Percentiles rank a stretch among this genome's conserved stretches.
Conservation (phyloP, 1,284 basidiomycete genomes). For the Athelia sp. region DNA sequence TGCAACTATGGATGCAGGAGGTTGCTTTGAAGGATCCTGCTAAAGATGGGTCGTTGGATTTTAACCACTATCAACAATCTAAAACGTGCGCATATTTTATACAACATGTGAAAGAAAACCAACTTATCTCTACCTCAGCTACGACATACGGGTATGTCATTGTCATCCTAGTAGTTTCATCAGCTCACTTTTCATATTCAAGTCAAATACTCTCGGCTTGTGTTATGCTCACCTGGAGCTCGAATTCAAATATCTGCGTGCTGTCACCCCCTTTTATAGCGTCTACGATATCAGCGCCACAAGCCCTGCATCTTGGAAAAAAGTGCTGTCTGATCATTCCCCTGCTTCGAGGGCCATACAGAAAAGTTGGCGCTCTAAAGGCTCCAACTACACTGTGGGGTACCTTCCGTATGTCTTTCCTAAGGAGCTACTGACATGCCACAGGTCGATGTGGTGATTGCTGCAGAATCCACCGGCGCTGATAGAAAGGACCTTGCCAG, state of each 20-base stretch:
- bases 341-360: constrained; percentile 30
- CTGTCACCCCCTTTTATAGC: constrained; percentile 41
- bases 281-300: constrained; percentile 34
- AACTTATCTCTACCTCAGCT: constrained; percentile 15
- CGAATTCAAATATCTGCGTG: constrained; percentile 38
- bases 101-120: too few species aligned
- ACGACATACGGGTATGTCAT: constrained; percentile 33
- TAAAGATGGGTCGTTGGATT: constrained; percentile 33
- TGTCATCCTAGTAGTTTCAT: neutral
- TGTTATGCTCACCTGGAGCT: constrained; percentile 48
- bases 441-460: constrained; percentile 34
- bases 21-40: constrained; percentile 31
- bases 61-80: constrained; percentile 38
- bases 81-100: constrained; percentile 27
- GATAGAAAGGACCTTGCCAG: constrained; percentile 30
- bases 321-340: constrained; percentile 27
- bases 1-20: constrained; percentile 38
- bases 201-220: constrained; percentile 41
- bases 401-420: neutral
- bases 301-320: constrained; percentile 19
- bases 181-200: constrained; percentile 6
- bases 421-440: neutral
- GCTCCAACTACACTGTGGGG: constrained; percentile 21
- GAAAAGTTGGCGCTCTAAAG: constrained; percentile 27
- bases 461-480: constrained; percentile 23